Base-by-base conservation (phyloP, 768 basidiomycete genomes). In the Grammothele lineata region DNA sequence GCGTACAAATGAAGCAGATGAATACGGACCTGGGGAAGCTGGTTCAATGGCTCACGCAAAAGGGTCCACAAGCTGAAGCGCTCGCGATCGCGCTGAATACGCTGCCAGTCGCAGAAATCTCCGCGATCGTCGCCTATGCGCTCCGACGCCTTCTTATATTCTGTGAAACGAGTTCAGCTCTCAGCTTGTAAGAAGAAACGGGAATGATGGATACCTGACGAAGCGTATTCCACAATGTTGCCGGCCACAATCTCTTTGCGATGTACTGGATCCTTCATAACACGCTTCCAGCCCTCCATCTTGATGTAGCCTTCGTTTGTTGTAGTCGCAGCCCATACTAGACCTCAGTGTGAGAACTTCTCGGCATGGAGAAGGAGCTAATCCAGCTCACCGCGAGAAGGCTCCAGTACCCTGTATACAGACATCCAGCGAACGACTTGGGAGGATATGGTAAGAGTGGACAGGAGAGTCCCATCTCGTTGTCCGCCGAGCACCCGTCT, bases 161-260 rank as follows among this genome's bases (percentile, higher is more conserved):
- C 46, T 15, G n/a, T 24, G n/a, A 11, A 18, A 7, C 7, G 26
- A 37, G 10, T 7, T 32, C 14, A 9, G 22, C 22, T 7, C 37
- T 17, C 2, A 24, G 15, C 2, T 3, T 22, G 21, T 12, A 38
- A 12, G 5, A n/a, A n/a, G n/a, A n/a, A n/a, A n/a, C n/a, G n/a
- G n/a, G n/a, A n/a, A n/a, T n/a, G n/a, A 86, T 85, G 66, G 30
- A 65, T 54, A n/a, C n/a, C n/a, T n/a, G n/a, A n/a, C 17, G 75
- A 68, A 33, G 85, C 61, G 57, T 78, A 77, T 25, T 68, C 69
- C 55, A 69, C 67, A 46, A 89, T 68, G 24, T 77, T 78, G 5
- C 80, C 77, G 2, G 85, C 85, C 4, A 87, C 81, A 25, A 89
- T 66, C 61, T 90, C 87, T 54, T 89, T 80, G 19, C 85, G 76